Evolutionary conservation across 805 yeast genomes (phyloP), one percentile per base, ranked within the genome.

Genomic region (Wickerhamomyces queroliae): DNA sequence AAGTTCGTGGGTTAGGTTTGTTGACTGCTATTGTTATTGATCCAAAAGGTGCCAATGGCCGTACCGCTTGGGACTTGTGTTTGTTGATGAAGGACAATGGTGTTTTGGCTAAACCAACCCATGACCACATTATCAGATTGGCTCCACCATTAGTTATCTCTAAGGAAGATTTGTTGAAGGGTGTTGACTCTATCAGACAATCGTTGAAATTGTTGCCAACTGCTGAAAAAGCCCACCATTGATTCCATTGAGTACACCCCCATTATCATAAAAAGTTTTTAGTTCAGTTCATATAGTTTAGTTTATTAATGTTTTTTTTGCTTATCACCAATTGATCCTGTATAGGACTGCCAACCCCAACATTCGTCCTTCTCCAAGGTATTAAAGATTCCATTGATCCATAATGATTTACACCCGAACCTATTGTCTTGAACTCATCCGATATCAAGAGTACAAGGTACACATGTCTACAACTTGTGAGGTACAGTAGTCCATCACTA

Each of bases 41-140:
- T 64, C 78, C 83, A 39, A 48, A 78, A 33, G 84, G 82, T 66
- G 78, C 96, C 44, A 80, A 80, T 56, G 96, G 96, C 44, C 80
- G 90, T 62, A 72, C 93, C 22, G 97, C 98, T 4, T 91, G 98
- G 98, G 97, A 91, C 59, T 71, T 91, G 49, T 91, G 98, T 67
- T 61, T 91, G 53, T 66, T 86, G 53, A 83, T 91, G 93, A 88
- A 85, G 64, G 79, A 85, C 39, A 69, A 78, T 45, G 98, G 98
- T 43, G 83, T 91, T 13, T 70, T 90, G 56, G 97, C 98, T 47
- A 91, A 90, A 67, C 98, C 97, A 49, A 90, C 98, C 2, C 98
- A 91, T 61, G 95, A 89, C 53, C 83, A 89, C 63, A 90, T 91
- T 55, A 90, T 91, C 59, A 83, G 98, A 70, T 72, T 91, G 61